A percentile compares a stretch with the other conserved stretches of the same genome.
phyloP scores from a whole-genome alignment of 306 rosid species.

The Alnus glutinosa region DNA sequence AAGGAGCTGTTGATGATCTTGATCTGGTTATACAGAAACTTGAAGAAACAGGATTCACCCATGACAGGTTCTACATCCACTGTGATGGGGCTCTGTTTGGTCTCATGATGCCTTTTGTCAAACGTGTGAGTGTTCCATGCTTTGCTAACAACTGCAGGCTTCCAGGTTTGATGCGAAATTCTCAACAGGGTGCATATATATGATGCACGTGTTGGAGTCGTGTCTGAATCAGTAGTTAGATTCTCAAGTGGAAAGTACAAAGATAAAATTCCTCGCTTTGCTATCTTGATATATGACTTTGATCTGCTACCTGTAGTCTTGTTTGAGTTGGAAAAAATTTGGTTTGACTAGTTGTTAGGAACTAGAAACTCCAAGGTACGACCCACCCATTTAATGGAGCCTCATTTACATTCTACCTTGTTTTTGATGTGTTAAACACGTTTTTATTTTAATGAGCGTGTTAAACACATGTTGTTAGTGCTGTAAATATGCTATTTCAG shows the following conservation, averaged over 20 bases:
- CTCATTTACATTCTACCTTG: neutral
- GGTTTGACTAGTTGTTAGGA: neutral
- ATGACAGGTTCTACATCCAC: constrained; percentile 52
- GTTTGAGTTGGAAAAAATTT: constrained; percentile 23
- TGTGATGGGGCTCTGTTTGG: constrained; percentile 65
- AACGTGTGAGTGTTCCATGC: constrained; percentile 37
- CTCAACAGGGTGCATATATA: neutral
- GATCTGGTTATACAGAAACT: constrained; percentile 53
- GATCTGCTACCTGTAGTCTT: neutral
- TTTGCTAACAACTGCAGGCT: neutral
- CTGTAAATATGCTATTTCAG: too few species aligned
- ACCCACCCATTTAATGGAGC: constrained; percentile 10
- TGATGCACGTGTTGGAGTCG: neutral
- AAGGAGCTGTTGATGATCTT: constrained; percentile 69
- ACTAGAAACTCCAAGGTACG: constrained; percentile 21
- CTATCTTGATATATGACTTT: constrained; percentile 16
- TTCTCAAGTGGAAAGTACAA: neutral
- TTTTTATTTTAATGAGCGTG: too few species aligned
- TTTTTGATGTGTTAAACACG: too few species aligned
- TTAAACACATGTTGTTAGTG: too few species aligned
- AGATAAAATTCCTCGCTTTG: neutral
- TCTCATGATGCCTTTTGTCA: constrained; percentile 69
- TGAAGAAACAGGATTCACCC: constrained; percentile 56
- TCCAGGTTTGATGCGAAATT: neutral
- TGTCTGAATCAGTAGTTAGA: neutral